Conservation (phyloP, 192 early-diverging fungal species). For the Geranomyces michiganensis region DNA sequence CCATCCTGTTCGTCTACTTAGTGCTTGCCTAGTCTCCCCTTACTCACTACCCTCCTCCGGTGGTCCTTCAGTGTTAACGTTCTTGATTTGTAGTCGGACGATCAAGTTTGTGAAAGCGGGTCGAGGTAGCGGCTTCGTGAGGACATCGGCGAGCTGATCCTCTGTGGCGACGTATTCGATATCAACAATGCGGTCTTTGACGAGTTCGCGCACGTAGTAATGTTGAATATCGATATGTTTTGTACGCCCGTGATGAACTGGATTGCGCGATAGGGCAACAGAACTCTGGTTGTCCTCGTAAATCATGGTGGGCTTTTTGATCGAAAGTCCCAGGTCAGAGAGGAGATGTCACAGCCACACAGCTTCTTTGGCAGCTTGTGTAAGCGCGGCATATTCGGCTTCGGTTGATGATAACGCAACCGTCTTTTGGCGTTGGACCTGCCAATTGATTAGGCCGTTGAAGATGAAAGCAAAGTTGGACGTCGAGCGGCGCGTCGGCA, state of each 20-base stretch:
- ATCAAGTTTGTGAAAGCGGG: neutral
- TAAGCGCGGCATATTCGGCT: constrained; percentile 26
- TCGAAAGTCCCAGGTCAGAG: neutral
- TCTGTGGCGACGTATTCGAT: neutral
- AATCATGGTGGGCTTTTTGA: neutral
- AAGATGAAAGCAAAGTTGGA: constrained; percentile 39
- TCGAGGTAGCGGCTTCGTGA: constrained; percentile 19
- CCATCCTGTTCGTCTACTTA: no score
- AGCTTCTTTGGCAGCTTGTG: constrained; percentile 14
- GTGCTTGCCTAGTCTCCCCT: no score
- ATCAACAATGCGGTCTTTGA: neutral
- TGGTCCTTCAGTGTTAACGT: no score
- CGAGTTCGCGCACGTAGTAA: constrained; percentile 40
- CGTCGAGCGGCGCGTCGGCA: constrained; percentile 33
- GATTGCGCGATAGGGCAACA: constrained; percentile 33
- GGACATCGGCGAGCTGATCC: neutral
- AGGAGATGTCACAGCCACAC: constrained; percentile 17
- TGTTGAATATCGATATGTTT: constrained; percentile 41
- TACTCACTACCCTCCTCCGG: no score
- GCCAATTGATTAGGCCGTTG: constrained; percentile 23
- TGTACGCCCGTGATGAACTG: constrained; percentile 36
- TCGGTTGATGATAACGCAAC: constrained; percentile 38
- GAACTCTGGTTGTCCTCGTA: constrained; percentile 11
- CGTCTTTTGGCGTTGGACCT: constrained; percentile 19
- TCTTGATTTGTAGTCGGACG: no score